Evolutionary conservation across 75 land plant species (phyloP), one percentile per base, ranked within the genome.

Genomic region (Selaginella tamariscina): DNA sequence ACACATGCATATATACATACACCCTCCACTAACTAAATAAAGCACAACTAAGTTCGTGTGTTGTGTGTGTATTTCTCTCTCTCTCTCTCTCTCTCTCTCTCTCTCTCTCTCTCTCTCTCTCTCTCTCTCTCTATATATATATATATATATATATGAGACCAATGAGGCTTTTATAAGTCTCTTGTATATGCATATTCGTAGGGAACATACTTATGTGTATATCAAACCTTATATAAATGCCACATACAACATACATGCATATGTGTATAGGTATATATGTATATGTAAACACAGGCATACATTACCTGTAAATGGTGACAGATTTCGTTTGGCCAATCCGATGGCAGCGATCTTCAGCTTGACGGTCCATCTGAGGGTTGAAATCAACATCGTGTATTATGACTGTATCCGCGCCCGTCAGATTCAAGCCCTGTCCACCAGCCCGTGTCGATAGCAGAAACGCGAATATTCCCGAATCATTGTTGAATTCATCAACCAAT

Each of bases 331-430:
- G 99, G 13, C 99, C 99, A 56, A 95, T 95, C 0, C 99, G 85
- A 67, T 95, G 99, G 72, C 99, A 95, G 31, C 99, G 88, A 71
- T 95, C 99, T 73, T 95, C 99, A 55, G 99, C 99, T 57, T 95
- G 99, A 1, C 99, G 81, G 56, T 95, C 99, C 83, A 95, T 88
- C 65, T 95, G 99, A n/a, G 99, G 99, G 64, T 95, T 95, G 75
- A 95, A 95, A 81, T 95, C 99, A 86, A 95, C 84, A 70, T 95
- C 99, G 75, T 95, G 99, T 8, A 95, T 95, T 29, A 90, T 82
- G 9, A 95, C 99, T 24, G 99, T 95, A 68, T 95, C 99, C 62
- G 99, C 99, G 33, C 99, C 99, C 33, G 75, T 84, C 65, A 95
- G 75, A 67, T 95, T 95, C 49, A 95, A 72, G 5, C 99, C 99